A percentile compares a stretch with the other conserved stretches of the same genome.
Conservation (phyloP, 2,329 filamentous ascomycete species). For the Trichoderma simmonsii region DNA sequence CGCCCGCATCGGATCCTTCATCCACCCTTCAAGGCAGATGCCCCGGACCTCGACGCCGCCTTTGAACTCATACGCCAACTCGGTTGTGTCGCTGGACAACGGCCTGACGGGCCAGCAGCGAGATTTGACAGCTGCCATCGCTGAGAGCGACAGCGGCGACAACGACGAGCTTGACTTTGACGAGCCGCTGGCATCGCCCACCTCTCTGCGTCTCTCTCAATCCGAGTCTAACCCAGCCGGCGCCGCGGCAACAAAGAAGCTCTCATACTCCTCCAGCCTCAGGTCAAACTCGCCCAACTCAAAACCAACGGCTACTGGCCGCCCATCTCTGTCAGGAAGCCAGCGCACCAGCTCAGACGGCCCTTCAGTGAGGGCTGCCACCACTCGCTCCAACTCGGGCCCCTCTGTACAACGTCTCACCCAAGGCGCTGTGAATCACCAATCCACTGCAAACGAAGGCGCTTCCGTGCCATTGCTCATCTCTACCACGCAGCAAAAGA, state of each 20-base stretch:
- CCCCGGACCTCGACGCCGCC: conserved; percentile 60
- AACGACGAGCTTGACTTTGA: conserved; percentile 24
- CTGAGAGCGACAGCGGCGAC: conserved; percentile 47
- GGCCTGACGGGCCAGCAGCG: conserved; percentile 33
- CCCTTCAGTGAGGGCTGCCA: conserved; percentile 28
- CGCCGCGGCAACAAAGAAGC: conserved; percentile 6
- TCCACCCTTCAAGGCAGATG: conserved; percentile 64
- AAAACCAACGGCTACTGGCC: conserved; percentile 1
- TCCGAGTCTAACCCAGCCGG: conserved; percentile 20
- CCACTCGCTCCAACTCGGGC: conserved; percentile 30
- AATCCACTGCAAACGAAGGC: conserved; percentile 39
- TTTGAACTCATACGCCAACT: conserved; percentile 56
- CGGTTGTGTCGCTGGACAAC: conserved; percentile 50
- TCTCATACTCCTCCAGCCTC: conserved; percentile 10
- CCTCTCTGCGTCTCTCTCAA: conserved; percentile 19
- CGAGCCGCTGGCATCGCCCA: conserved; percentile 23
- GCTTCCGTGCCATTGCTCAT: conserved; percentile 27
- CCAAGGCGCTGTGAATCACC: conserved; percentile 39
- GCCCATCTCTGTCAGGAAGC: conserved; percentile 32
- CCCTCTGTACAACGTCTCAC: conserved; percentile 35
- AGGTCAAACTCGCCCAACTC: background rate
- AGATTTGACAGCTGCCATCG: conserved; percentile 41
- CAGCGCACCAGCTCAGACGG: conserved; percentile 37
- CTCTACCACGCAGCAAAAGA: conserved; percentile 25
- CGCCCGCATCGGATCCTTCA: conserved; percentile 49